Evolutionary conservation across 1,284 basidiomycete species (phyloP).

Genomic region (Ustilago bromivora): DNA sequence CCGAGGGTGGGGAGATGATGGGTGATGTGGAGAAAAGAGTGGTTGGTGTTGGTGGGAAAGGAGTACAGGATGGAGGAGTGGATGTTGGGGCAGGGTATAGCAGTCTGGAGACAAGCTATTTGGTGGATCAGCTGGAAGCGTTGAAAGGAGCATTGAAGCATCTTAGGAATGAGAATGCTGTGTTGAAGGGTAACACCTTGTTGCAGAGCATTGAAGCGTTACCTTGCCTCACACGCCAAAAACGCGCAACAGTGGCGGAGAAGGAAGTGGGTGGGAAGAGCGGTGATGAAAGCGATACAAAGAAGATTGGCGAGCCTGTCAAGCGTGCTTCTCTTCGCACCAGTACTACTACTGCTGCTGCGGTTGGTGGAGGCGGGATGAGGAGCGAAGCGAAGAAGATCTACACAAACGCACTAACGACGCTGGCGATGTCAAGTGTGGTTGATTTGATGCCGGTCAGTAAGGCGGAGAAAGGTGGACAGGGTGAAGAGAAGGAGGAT

Average conservation of each 20-base stretch:
- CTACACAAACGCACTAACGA: constrained; percentile 23
- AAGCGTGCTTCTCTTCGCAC: constrained; percentile 13
- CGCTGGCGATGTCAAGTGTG: constrained; percentile 48
- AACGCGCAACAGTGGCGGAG: not conserved
- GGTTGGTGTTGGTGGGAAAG: not conserved
- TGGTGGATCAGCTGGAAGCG: constrained; percentile 79
- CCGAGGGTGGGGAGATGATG: constrained; percentile 4
- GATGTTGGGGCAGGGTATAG: constrained; percentile 32
- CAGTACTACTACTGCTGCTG: not conserved
- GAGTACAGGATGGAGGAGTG: constrained; percentile 11
- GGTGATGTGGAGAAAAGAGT: constrained; percentile 5
- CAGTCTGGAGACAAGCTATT: constrained; percentile 52
- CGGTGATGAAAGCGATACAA: constrained; percentile 42
- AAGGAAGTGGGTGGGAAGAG: constrained; percentile 9
- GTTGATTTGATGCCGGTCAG: constrained; percentile 51
- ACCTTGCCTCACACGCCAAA: constrained; percentile 64
- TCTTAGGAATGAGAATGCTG: constrained; percentile 89
- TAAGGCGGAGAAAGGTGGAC: not conserved
- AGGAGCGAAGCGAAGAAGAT: constrained; percentile 22
- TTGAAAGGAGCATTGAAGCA: constrained; percentile 88
- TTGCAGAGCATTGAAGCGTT: constrained; percentile 83
- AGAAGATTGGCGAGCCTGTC: constrained; percentile 37
- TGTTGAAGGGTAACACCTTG: constrained; percentile 88
- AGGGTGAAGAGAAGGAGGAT: not conserved
- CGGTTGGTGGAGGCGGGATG: not conserved